A percentile compares a stretch with the other conserved stretches of the same genome.
These are phyloP conservation scores for Thermoascus crustaceus DNA, from an alignment of 2,329 filamentous ascomycete genomes.

Conservation along the genomic window DNA sequence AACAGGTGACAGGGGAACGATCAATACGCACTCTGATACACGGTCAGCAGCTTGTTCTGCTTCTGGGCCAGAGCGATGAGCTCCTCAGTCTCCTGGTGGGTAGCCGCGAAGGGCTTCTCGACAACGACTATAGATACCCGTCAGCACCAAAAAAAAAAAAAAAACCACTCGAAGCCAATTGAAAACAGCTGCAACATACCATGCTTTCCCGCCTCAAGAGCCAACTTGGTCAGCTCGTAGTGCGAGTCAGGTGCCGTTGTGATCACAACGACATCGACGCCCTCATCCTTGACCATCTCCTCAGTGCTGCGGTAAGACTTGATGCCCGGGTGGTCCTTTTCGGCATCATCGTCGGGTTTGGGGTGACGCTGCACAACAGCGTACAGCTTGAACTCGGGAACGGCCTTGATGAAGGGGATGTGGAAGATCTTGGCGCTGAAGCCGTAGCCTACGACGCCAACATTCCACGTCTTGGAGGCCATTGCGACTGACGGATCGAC, in stretches of 20 bases:
- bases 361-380: slow-evolving; percentile 69
- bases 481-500: slow-evolving; percentile 17
- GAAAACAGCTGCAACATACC: slow-evolving; percentile 19
- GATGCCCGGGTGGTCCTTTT: slow-evolving; percentile 56
- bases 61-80: slow-evolving; percentile 51
- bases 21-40: slow-evolving; percentile 53
- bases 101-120: slow-evolving; percentile 77
- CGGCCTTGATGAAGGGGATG: slow-evolving; percentile 65
- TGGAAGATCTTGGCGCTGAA: slow-evolving; percentile 72
- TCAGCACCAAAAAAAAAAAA: background rate
- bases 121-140: slow-evolving; percentile 50
- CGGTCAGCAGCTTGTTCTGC: slow-evolving; percentile 49
- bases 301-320: slow-evolving; percentile 58
- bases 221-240: slow-evolving; percentile 55
- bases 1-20: background rate
- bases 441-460: slow-evolving; percentile 54
- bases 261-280: slow-evolving; percentile 61
- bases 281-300: slow-evolving; percentile 56
- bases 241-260: slow-evolving; percentile 66
- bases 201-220: slow-evolving; percentile 64
- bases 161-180: background rate
- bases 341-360: slow-evolving; percentile 55
- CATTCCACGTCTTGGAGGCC: slow-evolving; percentile 43
- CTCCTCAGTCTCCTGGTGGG: slow-evolving; percentile 56
- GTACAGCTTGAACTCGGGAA: slow-evolving; percentile 58